phyloP scores from a whole-genome alignment of 495 filamentous ascomycete species.

The Niebla homalea region DNA sequence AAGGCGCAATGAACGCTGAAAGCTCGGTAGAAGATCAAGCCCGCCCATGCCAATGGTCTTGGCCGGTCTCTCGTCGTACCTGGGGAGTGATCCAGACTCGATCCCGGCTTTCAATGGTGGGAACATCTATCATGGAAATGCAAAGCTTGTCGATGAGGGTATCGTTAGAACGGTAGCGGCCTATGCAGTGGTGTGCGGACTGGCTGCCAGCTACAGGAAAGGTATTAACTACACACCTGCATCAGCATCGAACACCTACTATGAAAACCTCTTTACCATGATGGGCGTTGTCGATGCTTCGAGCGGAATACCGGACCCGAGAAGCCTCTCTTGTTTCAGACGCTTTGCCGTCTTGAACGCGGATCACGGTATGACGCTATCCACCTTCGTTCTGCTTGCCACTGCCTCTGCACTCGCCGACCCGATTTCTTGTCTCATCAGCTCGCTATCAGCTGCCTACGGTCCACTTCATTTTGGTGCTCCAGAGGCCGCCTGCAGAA shows the following conservation, averaged over 20 bases:
- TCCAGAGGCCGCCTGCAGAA: slow-evolving; percentile 41
- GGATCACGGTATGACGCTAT: slow-evolving; percentile 26
- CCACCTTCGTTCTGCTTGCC: slow-evolving; percentile 23
- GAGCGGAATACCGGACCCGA: slow-evolving; percentile 12
- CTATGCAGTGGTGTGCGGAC: slow-evolving; percentile 24
- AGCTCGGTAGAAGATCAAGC: slow-evolving; percentile 12
- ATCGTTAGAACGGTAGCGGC: slow-evolving; percentile 21
- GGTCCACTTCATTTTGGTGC: slow-evolving; percentile 47
- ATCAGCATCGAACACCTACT: slow-evolving; percentile 16
- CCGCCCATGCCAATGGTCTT: slow-evolving; percentile 23
- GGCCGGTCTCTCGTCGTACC: slow-evolving; percentile 23
- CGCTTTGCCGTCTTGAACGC: slow-evolving; percentile 24
- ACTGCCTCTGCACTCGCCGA: slow-evolving; percentile 26
- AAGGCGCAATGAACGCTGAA: not conserved
- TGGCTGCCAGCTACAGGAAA: slow-evolving; percentile 21
- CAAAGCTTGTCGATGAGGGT: slow-evolving; percentile 13
- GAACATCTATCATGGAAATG: slow-evolving; percentile 21
- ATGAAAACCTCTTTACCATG: slow-evolving; percentile 27
- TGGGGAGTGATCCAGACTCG: slow-evolving; percentile 16
- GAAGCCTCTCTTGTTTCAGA: slow-evolving; percentile 22
- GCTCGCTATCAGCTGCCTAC: slow-evolving; percentile 35
- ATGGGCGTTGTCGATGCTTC: slow-evolving; percentile 15
- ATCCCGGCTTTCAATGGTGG: slow-evolving; percentile 17
- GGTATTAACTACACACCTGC: slow-evolving; percentile 15
- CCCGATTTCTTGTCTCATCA: slow-evolving; percentile 30